phyloP scores from a whole-genome alignment of 2,329 filamentous ascomycete genomes.

The Eutypella sp. region DNA sequence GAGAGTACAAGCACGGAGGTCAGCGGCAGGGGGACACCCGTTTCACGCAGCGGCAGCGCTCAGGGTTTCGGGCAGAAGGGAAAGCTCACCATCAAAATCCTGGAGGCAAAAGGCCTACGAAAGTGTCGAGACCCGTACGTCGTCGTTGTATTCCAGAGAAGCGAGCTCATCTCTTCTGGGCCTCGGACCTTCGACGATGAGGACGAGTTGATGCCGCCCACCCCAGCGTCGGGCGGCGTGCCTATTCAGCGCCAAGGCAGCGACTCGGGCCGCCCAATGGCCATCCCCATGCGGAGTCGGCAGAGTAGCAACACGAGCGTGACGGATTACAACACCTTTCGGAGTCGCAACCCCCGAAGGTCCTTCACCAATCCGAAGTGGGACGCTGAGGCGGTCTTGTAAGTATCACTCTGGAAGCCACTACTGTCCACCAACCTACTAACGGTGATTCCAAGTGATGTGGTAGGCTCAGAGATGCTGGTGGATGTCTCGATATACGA shows the following conservation, averaged over 20 bases:
- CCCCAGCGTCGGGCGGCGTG: conserved; percentile 49
- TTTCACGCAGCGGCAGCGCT: conserved; percentile 40
- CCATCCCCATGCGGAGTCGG: conserved; percentile 93
- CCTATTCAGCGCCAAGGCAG: conserved; percentile 68
- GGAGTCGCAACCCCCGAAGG: conserved; percentile 47
- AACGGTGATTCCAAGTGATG: conserved; percentile 59
- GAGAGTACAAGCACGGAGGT: conserved; percentile 38
- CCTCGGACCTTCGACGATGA: conserved; percentile 61
- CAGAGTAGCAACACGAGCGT: conserved; percentile 94
- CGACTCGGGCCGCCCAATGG: conserved; percentile 80
- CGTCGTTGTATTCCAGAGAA: conserved; percentile 93
- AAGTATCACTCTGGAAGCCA: too few species aligned
- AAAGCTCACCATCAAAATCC: conserved; percentile 83
- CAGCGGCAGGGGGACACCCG: conserved; percentile 50
- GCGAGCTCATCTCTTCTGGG: conserved; percentile 89
- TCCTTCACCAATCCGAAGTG: conserved; percentile 82
- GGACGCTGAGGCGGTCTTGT: conserved; percentile 96
- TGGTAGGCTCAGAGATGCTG: conserved; percentile 84
- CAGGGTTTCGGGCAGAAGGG: conserved; percentile 72
- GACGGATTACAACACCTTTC: conserved; percentile 57
- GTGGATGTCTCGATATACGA: conserved; percentile 95
- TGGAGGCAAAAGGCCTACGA: conserved; percentile 75
- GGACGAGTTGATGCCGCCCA: conserved; percentile 48
- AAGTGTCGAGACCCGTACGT: conserved; percentile 89
- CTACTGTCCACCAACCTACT: too few species aligned